A percentile compares a stretch with the other conserved stretches of the same genome.
phyloP scores from a whole-genome alignment of 495 filamentous ascomycete genomes.

The Terfezia boudieri region DNA sequence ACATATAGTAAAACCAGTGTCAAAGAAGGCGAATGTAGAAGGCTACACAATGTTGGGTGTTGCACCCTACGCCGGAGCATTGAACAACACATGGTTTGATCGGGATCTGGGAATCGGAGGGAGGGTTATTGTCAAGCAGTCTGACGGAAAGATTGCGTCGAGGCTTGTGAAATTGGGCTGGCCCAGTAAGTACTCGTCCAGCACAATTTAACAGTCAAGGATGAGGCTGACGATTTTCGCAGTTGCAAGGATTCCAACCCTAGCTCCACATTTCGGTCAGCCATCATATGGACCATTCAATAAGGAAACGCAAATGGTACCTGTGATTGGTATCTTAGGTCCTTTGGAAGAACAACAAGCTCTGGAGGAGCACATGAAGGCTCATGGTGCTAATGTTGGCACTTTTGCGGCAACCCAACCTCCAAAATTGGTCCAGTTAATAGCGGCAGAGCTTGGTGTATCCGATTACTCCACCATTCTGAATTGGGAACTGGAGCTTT shows the following conservation, averaged over 20 bases:
- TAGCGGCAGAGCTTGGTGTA: constrained; percentile 50
- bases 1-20: constrained; percentile 55
- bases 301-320: constrained; percentile 79
- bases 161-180: constrained; percentile 79
- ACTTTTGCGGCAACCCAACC: constrained; percentile 67
- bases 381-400: constrained; percentile 16
- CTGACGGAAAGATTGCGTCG: constrained; percentile 53
- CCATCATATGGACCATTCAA: constrained; percentile 60
- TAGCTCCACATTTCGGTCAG: constrained; percentile 83
- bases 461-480: constrained; percentile 46
- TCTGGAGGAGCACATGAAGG: constrained; percentile 11
- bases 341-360: background rate
- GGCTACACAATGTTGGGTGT: constrained; percentile 82
- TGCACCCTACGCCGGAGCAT: constrained; percentile 70
- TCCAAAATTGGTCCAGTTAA: constrained; percentile 57
- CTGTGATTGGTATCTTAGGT: constrained; percentile 75
- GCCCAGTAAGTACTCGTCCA: constrained; percentile 31
- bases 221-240: background rate
- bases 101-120: constrained; percentile 79
- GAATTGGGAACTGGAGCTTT: constrained; percentile 96
- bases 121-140: constrained; percentile 58
- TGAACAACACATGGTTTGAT: constrained; percentile 86
- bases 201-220: background rate
- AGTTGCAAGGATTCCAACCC: constrained; percentile 75
- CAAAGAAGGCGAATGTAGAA: constrained; percentile 52